Percentiles rank a stretch among this genome's conserved stretches.
These are phyloP conservation scores for Kwoniella sp. DNA, from an alignment of 768 basidiomycete genomes.

Conservation along the genomic window DNA sequence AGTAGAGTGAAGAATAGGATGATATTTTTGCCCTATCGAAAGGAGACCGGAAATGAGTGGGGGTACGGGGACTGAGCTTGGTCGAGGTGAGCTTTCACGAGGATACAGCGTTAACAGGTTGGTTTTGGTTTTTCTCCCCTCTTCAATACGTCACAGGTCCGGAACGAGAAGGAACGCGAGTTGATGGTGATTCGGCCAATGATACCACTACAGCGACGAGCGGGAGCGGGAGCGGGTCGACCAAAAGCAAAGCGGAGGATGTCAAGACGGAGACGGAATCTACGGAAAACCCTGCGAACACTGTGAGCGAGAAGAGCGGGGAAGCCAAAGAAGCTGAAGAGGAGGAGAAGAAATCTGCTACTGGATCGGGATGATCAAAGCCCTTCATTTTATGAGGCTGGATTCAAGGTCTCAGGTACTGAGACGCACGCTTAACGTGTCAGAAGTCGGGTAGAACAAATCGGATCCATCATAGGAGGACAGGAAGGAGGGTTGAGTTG, in stretches of 20 bases:
- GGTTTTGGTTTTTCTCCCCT: not conserved
- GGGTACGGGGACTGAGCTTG: not conserved
- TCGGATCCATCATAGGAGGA: too few species aligned
- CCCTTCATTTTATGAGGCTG: too few species aligned
- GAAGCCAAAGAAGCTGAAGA: slow-evolving; percentile 9
- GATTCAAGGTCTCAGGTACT: too few species aligned
- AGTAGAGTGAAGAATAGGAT: not conserved
- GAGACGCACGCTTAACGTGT: too few species aligned
- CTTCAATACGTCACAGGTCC: not conserved
- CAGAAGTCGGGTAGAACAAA: not conserved
- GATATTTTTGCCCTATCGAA: too few species aligned
- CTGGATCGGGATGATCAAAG: too few species aligned
- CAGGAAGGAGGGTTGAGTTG: not conserved
- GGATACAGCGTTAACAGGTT: slow-evolving; percentile 20
- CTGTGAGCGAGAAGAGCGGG: not conserved
- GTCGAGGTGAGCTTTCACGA: not conserved
- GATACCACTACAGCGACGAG: not conserved
- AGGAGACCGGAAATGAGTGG: not conserved
- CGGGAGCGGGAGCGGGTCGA: not conserved
- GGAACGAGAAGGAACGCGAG: slow-evolving; percentile 6
- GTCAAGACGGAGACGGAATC: too few species aligned
- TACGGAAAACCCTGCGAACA: not conserved
- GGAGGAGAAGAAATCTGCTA: slow-evolving; percentile 41
- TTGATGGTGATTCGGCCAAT: not conserved
- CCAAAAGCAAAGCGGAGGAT: not conserved